Evolutionary conservation across 2,329 filamentous ascomycete species (phyloP).

Genomic region (Neofusicoccum kwambonambiense): DNA sequence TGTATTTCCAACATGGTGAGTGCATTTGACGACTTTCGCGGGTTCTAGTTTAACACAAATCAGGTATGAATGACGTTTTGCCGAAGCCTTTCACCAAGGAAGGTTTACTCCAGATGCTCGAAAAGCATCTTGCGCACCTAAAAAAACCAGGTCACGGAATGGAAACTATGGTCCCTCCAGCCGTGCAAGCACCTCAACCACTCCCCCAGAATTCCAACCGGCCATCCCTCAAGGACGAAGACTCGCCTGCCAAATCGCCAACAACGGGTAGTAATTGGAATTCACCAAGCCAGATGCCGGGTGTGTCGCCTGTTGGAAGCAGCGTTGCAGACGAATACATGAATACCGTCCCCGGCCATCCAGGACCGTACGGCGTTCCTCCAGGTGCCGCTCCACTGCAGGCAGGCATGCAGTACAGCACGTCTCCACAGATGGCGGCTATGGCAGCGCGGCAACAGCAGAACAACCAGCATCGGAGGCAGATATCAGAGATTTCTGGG

Average conservation of each 20-base stretch:
- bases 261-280: conserved; percentile 63
- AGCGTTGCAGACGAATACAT: conserved; percentile 48
- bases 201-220: conserved; percentile 40
- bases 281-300: conserved; percentile 59
- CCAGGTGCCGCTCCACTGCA: conserved; percentile 25
- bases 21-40: not conserved
- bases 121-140: conserved; percentile 83
- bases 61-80: conserved; percentile 96
- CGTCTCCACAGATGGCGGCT: conserved; percentile 38
- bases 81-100: conserved; percentile 94
- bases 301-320: conserved; percentile 56
- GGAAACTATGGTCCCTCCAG: conserved; percentile 51
- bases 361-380: conserved; percentile 39
- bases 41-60: not conserved
- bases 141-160: conserved; percentile 59
- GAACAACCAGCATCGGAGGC: conserved; percentile 49
- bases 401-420: conserved; percentile 38
- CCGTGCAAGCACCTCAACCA: conserved; percentile 43
- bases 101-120: conserved; percentile 75
- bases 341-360: conserved; percentile 43
- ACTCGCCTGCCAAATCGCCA: conserved; percentile 62
- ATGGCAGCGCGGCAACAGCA: conserved; percentile 31
- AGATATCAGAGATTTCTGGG: conserved; percentile 61
- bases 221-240: conserved; percentile 62
- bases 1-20: conserved; percentile 95